Base-by-base conservation (phyloP, 1,284 basidiomycete genomes). In the Coniophora puteana region DNA sequence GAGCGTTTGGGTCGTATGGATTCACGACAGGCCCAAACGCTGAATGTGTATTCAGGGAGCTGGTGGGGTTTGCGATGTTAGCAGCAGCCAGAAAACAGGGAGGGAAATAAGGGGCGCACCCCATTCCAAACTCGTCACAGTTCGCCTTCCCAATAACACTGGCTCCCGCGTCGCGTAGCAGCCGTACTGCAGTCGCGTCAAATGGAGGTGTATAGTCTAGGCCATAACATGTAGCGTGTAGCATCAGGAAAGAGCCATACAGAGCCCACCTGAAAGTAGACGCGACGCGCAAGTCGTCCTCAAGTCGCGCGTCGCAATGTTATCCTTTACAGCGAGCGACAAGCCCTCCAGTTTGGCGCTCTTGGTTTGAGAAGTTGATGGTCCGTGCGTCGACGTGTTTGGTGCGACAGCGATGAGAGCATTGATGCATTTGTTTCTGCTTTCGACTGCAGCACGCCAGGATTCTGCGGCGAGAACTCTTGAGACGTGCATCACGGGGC, bases 101-200 rank as follows among this genome's bases (percentile, higher is more conserved):
- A 36, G 31, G 24, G 41, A 20, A n/a, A 36, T 18, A 21, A 25
- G 36, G 18, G 36, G 61, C 71, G 14, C 47, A 93, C 85, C 95
- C 95, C 95, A 99, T 99, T 1, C 94, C 94, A 63, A 99, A 99
- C 62, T 98, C 95, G 59, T 99, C 95, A 63, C 93, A 93, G 58
- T 97, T 97, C 0, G 93, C 87, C 65, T 95, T 95, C 3, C 92
- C 93, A 0, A 85, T 57, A 11, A 98, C 76, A 8, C 74, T 61
- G 0, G 86, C 92, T 1, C 92, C 93, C 0, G 76, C 72, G 0
- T 66, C 48, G 1, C 73, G 67, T 1, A 99, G 65, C 2, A 81
- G 63, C 1, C 65, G 49, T 0, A 97, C 89, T 4, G 88, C 88
- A 1, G 92, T 93, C 34, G 95, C 93, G 58, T 93, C 88, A 55